phyloP scores from a whole-genome alignment of 371 early-diverging fungal genomes.

The Mortierella sp. region DNA sequence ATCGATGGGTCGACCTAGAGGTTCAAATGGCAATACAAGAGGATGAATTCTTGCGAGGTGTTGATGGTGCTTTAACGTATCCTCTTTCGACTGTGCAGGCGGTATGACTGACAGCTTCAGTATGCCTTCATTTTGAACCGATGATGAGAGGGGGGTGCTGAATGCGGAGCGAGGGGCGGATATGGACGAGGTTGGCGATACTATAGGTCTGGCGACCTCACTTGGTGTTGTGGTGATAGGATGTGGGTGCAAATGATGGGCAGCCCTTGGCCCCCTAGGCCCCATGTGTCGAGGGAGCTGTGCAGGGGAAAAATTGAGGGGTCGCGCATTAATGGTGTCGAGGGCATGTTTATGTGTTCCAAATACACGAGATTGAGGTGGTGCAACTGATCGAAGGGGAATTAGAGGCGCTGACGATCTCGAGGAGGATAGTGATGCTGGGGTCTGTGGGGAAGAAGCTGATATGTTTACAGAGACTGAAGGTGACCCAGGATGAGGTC shows the following conservation, averaged over 20 bases:
- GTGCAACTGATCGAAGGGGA: slow-evolving; percentile 52
- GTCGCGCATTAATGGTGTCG: slow-evolving; percentile 27
- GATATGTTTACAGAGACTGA: background rate
- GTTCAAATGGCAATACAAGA: slow-evolving; percentile 20
- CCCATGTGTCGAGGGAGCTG: slow-evolving; percentile 3
- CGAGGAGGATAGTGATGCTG: background rate
- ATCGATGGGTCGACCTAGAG: slow-evolving; percentile 33
- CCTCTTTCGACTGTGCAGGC: slow-evolving; percentile 33
- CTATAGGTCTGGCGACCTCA: background rate
- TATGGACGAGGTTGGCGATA: background rate
- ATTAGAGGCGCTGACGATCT: slow-evolving; percentile 28
- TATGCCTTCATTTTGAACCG: slow-evolving; percentile 14
- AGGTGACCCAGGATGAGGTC: background rate
- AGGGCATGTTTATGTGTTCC: slow-evolving; percentile 46
- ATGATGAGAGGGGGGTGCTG: background rate
- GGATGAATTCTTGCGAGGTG: slow-evolving; percentile 45
- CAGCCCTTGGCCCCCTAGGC: slow-evolving; percentile 11
- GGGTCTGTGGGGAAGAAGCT: slow-evolving; percentile 2
- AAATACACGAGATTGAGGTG: slow-evolving; percentile 43
- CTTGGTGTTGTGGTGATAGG: slow-evolving; percentile 6
- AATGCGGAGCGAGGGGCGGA: background rate
- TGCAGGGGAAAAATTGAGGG: slow-evolving; percentile 18
- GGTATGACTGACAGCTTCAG: slow-evolving; percentile 41
- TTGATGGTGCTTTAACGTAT: slow-evolving; percentile 22
- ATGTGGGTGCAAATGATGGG: slow-evolving; percentile 16